Evolutionary conservation across 108 stramenopile species (phyloP), one percentile per base, ranked within the genome.

Genomic region (Pseudonitzschia multiseries): DNA sequence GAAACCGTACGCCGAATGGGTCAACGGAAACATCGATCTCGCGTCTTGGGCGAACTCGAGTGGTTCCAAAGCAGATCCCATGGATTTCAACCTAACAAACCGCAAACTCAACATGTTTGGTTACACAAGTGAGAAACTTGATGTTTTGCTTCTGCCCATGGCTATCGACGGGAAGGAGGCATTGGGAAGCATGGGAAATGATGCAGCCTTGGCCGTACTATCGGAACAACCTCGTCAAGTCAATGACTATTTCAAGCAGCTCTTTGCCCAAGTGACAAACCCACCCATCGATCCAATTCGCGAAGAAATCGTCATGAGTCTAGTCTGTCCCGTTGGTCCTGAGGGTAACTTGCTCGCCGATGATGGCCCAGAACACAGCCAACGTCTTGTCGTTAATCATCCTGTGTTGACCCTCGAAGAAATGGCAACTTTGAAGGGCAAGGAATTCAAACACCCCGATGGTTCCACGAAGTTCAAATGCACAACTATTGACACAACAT

Each of bases 211-310:
- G 18, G 98, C 98, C 24, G 96, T 97, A 14, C 81, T 99, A 57
- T 97, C 96, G 9, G 88, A 93, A 57, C 78, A 96, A 69, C 97
- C 98, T 27, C 91, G 97, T 32, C 91, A 89, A 73, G 86, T 96
- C 18, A 89, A 85, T 70, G 96, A 98, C 74, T 99, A 98, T 81
- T 97, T 99, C 89, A 99, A 99, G 87, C 98, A 99, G 80, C 92
- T 97, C 57, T 99, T 99, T 77, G 98, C 98, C 0, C 93, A 98
- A 78, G 98, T 99, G 57, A 99, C 98, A 42, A 99, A 99, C 72
- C 98, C 98, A 64, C 97, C 98, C 15, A 99, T 99, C 73, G 98
- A 99, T 74, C 97, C 98, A 1, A 93, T 99, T 71, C 90, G 97
- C 44, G 98, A 99, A 83, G 97, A 97, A 79, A 94, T 96, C 76